Percentiles rank a stretch among this genome's conserved stretches.
These are phyloP conservation scores for Heliosperma pusillum DNA, from an alignment of 148 eudicot species.

Conservation along the genomic window DNA sequence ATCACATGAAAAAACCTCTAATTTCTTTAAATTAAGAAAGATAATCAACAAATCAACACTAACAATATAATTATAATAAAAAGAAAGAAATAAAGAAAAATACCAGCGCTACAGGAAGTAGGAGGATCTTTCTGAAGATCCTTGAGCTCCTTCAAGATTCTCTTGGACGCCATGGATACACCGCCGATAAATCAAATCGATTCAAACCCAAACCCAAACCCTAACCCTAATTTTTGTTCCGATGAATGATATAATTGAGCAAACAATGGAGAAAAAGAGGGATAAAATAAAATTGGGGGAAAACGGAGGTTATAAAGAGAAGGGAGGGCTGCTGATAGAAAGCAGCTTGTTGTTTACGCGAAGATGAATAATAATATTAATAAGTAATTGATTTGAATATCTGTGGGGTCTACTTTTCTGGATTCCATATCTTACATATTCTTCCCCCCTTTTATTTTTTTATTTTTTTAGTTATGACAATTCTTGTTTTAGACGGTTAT, in stretches of 20 bases:
- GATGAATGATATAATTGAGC: background rate
- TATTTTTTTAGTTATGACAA: no score
- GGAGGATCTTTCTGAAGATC: slow-evolving; percentile 85
- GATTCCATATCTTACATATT: background rate
- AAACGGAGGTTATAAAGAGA: background rate
- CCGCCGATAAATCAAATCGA: background rate
- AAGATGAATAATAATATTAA: slow-evolving; percentile 5
- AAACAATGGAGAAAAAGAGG: background rate
- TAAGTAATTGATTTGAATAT: no score
- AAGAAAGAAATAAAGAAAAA: background rate
- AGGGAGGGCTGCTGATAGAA: background rate
- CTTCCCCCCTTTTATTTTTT: background rate
- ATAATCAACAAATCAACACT: background rate
- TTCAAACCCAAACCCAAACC: background rate
- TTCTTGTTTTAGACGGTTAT: no score
- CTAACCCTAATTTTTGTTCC: background rate
- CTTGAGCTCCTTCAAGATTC: slow-evolving; percentile 81
- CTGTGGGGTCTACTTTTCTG: slow-evolving; percentile 9
- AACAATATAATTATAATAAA: background rate
- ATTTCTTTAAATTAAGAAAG: no score
- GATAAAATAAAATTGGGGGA: background rate
- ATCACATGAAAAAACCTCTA: no score
- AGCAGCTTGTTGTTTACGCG: slow-evolving; percentile 30
- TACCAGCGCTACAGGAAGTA: slow-evolving; percentile 71
- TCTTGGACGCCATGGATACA: slow-evolving; percentile 57